These are phyloP conservation scores for Ceratocystis destructans DNA, from an alignment of 2,329 filamentous ascomycete genomes.

Conservation along the genomic window DNA sequence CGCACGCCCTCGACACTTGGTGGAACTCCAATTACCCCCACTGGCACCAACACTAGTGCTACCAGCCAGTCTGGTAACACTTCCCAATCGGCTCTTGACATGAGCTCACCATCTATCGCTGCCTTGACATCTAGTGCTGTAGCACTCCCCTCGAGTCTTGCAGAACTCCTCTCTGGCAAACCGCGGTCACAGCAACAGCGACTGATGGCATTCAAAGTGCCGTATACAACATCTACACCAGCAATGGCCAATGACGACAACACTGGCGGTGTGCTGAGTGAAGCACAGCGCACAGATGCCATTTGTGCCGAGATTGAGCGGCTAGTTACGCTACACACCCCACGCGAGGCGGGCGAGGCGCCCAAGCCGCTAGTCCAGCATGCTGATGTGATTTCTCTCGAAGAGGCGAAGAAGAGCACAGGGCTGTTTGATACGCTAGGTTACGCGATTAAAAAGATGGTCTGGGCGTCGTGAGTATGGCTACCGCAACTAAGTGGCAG, in stretches of 20 bases:
- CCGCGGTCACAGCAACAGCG: slow-evolving; percentile 27
- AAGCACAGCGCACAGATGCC: slow-evolving; percentile 42
- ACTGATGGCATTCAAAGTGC: slow-evolving; percentile 42
- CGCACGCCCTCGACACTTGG: slow-evolving; percentile 53
- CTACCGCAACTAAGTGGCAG: no score
- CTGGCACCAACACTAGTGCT: neutral
- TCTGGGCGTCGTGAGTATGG: slow-evolving; percentile 49
- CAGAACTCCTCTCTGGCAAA: slow-evolving; percentile 32
- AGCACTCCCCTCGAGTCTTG: slow-evolving; percentile 27
- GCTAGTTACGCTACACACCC: slow-evolving; percentile 38
- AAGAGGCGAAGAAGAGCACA: slow-evolving; percentile 76
- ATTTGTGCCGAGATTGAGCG: slow-evolving; percentile 68
- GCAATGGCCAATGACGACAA: slow-evolving; percentile 36
- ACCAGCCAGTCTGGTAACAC: neutral
- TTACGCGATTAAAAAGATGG: slow-evolving; percentile 83
- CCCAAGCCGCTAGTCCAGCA: slow-evolving; percentile 38
- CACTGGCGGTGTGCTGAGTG: slow-evolving; percentile 33
- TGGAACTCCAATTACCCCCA: slow-evolving; percentile 19
- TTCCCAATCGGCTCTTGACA: neutral
- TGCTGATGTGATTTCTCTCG: slow-evolving; percentile 65
- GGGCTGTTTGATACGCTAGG: slow-evolving; percentile 75
- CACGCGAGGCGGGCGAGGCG: slow-evolving; percentile 31
- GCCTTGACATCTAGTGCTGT: slow-evolving; percentile 18
- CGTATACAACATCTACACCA: slow-evolving; percentile 40
- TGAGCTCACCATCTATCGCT: slow-evolving; percentile 14